Evolutionary conservation across 2,329 filamentous ascomycete genomes (phyloP), one percentile per base, ranked within the genome.

Genomic region (Aspergillus ochraceus): DNA sequence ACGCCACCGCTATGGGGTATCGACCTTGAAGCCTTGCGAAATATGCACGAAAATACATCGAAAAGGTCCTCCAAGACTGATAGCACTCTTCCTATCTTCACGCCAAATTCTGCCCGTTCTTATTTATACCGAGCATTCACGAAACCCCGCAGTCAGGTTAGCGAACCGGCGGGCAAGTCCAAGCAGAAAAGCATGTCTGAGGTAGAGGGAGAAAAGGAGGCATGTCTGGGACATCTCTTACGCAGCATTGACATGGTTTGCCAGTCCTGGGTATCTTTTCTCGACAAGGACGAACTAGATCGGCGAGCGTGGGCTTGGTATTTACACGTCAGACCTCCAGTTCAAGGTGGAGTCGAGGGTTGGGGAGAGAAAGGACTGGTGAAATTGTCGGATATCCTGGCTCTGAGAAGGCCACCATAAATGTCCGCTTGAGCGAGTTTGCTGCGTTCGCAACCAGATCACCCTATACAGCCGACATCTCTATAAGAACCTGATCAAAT

Each of bases 221-320:
- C 84, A 58, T 92, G 92, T 66, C 77, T 95, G 1, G 86, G 86
- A 0, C 77, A 88, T 58, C 74, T 96, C 3, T 79, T 96, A 0
- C 88, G 86, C 3, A 88, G 90, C 0, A 78, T 96, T 58, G 84
- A 92, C 62, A 72, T 91, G 20, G 73, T 96, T 1, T 92, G 87
- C 68, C 80, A 83, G 51, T 94, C 90, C 61, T 96, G 92, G 92
- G 81, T 83, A 1, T 76, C 79, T n/a, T 82, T 86, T 30, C 72
- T 96, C 36, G 81, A 76, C 26, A 76, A 78, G 4, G 80, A 84
- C 17, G 90, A 96, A 68, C 78, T 96, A 55, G 90, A 96, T 71
- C 82, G 83, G 62, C 84, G 87, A 60, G 90, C 91, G 19, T 96
- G 91, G 90, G 79, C 79, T 11, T 96, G 92, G 92, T 96, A 96